Evolutionary conservation across 768 basidiomycete species (phyloP).

Genomic region (Amanita phalloides): DNA sequence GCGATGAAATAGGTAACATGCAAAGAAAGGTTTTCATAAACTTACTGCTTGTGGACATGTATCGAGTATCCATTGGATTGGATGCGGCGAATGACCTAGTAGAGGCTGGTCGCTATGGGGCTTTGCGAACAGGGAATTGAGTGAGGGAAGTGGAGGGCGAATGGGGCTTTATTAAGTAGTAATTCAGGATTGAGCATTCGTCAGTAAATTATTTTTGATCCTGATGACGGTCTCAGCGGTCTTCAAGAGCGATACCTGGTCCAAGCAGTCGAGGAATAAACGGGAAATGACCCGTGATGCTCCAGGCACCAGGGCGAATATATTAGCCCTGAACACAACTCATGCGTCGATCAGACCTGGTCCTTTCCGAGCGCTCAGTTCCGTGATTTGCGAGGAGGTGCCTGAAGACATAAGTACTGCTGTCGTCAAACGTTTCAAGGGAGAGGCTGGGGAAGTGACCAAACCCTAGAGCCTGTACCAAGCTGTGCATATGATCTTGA

Average conservation of each 20-base stretch:
- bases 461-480: background rate
- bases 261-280: conserved; percentile 4
- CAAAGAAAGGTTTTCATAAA: background rate
- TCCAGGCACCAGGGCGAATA: conserved; percentile 5
- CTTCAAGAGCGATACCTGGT: background rate
- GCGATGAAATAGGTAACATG: background rate
- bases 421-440: conserved; percentile 1
- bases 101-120: background rate
- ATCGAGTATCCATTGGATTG: background rate
- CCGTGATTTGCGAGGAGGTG: conserved; percentile 3
- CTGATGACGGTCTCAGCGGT: conserved; percentile 2
- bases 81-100: background rate
- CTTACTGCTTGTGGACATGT: background rate
- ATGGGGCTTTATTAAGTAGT: background rate
- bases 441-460: background rate
- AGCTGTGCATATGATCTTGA: background rate
- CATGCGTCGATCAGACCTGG: conserved; percentile 5
- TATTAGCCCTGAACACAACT: background rate
- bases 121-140: background rate
- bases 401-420: conserved; percentile 1
- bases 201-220: background rate
- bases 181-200: background rate
- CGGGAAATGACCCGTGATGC: background rate
- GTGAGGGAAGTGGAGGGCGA: background rate
- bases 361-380: conserved; percentile 3